phyloP scores from a whole-genome alignment of 1,284 basidiomycete species.

The Ustilago lituana region DNA sequence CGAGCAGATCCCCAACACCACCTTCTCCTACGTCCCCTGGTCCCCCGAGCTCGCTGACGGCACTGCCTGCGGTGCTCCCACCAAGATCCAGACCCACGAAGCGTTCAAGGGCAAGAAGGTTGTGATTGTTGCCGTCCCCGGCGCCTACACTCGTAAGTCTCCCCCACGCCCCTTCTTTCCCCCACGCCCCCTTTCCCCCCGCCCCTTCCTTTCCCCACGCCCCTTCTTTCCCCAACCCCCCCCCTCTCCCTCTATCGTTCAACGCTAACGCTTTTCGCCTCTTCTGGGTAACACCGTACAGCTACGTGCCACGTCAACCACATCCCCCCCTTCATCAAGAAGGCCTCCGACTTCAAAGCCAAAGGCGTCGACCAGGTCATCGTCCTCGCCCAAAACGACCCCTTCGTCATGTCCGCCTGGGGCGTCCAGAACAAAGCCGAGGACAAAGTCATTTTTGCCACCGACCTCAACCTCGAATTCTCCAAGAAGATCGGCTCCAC shows the following conservation, averaged over 20 bases:
- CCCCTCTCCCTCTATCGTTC: background rate
- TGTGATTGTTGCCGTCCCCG: slow-evolving; percentile 79
- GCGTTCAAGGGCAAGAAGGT: slow-evolving; percentile 85
- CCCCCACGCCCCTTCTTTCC: background rate
- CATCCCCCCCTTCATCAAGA: slow-evolving; percentile 76
- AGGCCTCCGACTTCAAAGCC: slow-evolving; percentile 76
- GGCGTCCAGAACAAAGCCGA: slow-evolving; percentile 75
- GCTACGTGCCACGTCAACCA: slow-evolving; percentile 64
- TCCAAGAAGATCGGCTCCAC: slow-evolving; percentile 74
- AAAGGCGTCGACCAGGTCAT: slow-evolving; percentile 77
- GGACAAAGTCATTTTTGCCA: slow-evolving; percentile 78
- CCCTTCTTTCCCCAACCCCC: too few species aligned
- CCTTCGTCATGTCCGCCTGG: slow-evolving; percentile 72
- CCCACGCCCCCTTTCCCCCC: too few species aligned
- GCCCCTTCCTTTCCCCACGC: too few species aligned
- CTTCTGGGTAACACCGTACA: slow-evolving; percentile 1
- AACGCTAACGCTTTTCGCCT: background rate
- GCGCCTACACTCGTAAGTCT: slow-evolving; percentile 70
- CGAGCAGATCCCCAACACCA: slow-evolving; percentile 74
- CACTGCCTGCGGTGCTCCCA: slow-evolving; percentile 65
- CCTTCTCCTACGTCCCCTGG: slow-evolving; percentile 76
- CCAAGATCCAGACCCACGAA: slow-evolving; percentile 70
- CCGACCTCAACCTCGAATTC: slow-evolving; percentile 76
- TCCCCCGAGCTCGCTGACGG: slow-evolving; percentile 74
- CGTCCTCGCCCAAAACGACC: slow-evolving; percentile 67